Base-by-base conservation (phyloP, 306 rosid genomes). In the Alnus rubra region DNA sequence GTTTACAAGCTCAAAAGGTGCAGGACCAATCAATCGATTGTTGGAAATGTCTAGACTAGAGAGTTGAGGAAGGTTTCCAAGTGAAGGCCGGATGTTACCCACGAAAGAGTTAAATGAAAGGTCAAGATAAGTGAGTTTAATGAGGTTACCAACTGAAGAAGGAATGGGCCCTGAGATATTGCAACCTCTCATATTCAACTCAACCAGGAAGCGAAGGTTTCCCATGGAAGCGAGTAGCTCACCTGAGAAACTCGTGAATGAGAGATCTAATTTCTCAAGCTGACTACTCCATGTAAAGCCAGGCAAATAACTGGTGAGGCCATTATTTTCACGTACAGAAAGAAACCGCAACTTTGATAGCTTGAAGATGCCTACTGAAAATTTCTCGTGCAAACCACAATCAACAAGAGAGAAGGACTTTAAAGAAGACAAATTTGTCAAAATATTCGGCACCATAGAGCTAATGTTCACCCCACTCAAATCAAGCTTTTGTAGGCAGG, bases 401-500 rank as follows among this genome's bases (percentile, higher is more conserved):
- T 0, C 0, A 53, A 1, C 0, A 1, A 18, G 30, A 5, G 10
- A 1, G n/a, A n/a, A n/a, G n/a, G 5, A 18, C 0, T 1, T 18
- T 7, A 55, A 55, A 19, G 62, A 55, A 18, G 28, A 18, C 30
- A 19, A 55, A 7, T n/a, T 55, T 12, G 62, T 11, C 10, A n/a
- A 18, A 19, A 18, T 55, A 18, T n/a, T 5, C 4, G 58, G 84
- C 13, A 81, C 18, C 1, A 10, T 47, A 7, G 85, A 74, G 45
- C 30, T 12, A 33, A 78, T 71, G 19, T 18, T 28, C 14, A 85
- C 64, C 9, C 0, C 0, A 47, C 13, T 10, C n/a, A 78, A 74
- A 69, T 39, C 50, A 3, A 85, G 74, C 0, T 14, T 23, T n/a
- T 85, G 65, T 48, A 85, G 1, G 37, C 68, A 5, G 6, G 80